phyloP scores from a whole-genome alignment of 306 rosid genomes.

The Rosa persica region DNA sequence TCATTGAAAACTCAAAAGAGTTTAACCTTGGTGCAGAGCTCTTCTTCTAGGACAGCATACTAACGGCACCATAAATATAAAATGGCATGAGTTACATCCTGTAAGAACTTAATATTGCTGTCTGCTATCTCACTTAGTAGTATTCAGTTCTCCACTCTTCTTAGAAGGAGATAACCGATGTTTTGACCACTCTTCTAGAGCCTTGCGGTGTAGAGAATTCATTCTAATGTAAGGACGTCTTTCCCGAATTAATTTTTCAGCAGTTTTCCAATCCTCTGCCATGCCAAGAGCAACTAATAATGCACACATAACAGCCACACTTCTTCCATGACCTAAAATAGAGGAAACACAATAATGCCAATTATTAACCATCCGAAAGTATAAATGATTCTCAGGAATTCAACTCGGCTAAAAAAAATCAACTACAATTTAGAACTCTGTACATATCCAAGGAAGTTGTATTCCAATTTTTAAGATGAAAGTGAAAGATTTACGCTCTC shows the following conservation, averaged over 20 bases:
- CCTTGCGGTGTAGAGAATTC: slow-evolving; percentile 74
- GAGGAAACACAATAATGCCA: not conserved
- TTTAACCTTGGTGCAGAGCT: not conserved
- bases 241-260: slow-evolving; percentile 72
- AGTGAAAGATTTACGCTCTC: not conserved
- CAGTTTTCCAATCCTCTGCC: slow-evolving; percentile 83
- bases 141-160: slow-evolving; percentile 33
- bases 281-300: slow-evolving; percentile 75
- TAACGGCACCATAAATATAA: not conserved
- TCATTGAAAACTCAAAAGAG: not conserved
- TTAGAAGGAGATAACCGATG: slow-evolving; percentile 50
- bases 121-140: not conserved
- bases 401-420: not conserved
- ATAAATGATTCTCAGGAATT: not conserved
- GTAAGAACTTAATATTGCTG: not conserved
- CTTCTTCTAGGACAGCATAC: not conserved
- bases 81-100: not conserved
- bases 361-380: not conserved
- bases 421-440: not conserved
- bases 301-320: slow-evolving; percentile 94
- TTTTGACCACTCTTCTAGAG: slow-evolving; percentile 87
- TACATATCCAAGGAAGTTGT: not conserved
- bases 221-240: slow-evolving; percentile 68
- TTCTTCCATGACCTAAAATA: slow-evolving; percentile 84
- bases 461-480: not conserved